Percentiles rank a stretch among this genome's conserved stretches.
Evolutionary conservation across 371 early-diverging fungal genomes (phyloP).

Genomic region (Mortierella sp.): DNA sequence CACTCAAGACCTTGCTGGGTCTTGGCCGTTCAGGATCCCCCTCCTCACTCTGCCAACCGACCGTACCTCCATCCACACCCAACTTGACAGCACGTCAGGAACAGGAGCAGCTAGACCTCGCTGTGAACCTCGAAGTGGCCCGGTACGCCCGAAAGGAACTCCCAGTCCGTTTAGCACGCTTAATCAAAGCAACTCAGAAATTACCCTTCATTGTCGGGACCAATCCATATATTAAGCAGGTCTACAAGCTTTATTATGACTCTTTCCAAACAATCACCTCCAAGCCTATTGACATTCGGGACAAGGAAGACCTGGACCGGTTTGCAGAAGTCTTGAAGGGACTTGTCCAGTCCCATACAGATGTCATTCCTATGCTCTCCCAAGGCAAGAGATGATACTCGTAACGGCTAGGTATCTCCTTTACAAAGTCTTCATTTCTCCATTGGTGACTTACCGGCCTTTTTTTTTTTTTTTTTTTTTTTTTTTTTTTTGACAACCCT

Average conservation of each 20-base stretch:
- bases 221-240: conserved; percentile 84
- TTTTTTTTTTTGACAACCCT: neutral
- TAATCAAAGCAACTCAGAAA: conserved; percentile 84
- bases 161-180: conserved; percentile 84
- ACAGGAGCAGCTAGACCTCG: conserved; percentile 16
- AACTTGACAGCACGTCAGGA: too few relatives aligned
- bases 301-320: conserved; percentile 59
- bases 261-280: conserved; percentile 77
- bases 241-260: conserved; percentile 85
- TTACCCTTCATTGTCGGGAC: conserved; percentile 93
- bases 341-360: conserved; percentile 79
- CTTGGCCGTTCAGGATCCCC: conserved; percentile 63
- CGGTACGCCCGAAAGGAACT: conserved; percentile 80
- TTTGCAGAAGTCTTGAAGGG: conserved; percentile 75
- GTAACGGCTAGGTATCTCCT: too few relatives aligned
- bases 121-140: conserved; percentile 62
- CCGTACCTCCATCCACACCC: too few relatives aligned
- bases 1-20: conserved; percentile 79
- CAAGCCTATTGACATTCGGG: conserved; percentile 59
- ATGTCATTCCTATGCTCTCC: conserved; percentile 86
- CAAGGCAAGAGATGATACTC: conserved; percentile 62
- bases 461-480: conserved; percentile 6
- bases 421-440: too few relatives aligned
- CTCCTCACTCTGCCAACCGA: too few relatives aligned
- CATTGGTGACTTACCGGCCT: neutral